Evolutionary conservation across 129 eudicot genomes (phyloP), one percentile per base, ranked within the genome.

Genomic region (Ambrosia trifida): DNA sequence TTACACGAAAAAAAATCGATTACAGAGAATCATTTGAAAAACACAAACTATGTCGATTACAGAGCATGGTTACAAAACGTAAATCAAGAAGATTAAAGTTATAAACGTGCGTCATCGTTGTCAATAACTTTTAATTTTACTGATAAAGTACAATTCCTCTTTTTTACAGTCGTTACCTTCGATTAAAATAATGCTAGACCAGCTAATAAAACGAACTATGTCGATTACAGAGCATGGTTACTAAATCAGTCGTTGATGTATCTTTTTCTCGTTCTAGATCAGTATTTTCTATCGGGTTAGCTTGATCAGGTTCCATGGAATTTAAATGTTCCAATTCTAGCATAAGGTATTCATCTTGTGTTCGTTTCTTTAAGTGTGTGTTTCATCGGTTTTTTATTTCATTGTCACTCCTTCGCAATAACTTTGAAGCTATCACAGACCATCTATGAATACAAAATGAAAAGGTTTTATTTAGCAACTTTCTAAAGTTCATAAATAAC

Each of bases 331-430:
- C 38, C 20, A 40, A 60, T 17, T 46, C 49, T 20, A 17, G 44
- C 33, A 19, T 4, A 24, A 31, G 36, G 7, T 69, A 2, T 28
- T 74, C 69, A 18, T 44, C 54, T 2, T 47, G 64, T 4, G 44
- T 41, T 8, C 66, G 79, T 43, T 74, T 74, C 56, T 51, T 74
- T 30, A 74, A 53, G 51, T 74, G 64, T 7, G 72, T 65, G 52
- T 74, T 52, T 72, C 79, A 74, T 33, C 72, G 43, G 31, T 74
- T 74, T 30, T 64, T 74, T 64, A 74, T 74, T 74, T 74, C 79
- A 16, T 74, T 74, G 66, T 74, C 79, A 18, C 79, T 74, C 32
- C 79, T 74, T 64, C 79, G 72, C 0, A 72, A 58, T 54, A 74
- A 62, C 8, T 65, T 74, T 64, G 49, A 16, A 9, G 79, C 79